Base-by-base conservation (phyloP, 148 eudicot species). In the Rhododendron mucronatum region DNA sequence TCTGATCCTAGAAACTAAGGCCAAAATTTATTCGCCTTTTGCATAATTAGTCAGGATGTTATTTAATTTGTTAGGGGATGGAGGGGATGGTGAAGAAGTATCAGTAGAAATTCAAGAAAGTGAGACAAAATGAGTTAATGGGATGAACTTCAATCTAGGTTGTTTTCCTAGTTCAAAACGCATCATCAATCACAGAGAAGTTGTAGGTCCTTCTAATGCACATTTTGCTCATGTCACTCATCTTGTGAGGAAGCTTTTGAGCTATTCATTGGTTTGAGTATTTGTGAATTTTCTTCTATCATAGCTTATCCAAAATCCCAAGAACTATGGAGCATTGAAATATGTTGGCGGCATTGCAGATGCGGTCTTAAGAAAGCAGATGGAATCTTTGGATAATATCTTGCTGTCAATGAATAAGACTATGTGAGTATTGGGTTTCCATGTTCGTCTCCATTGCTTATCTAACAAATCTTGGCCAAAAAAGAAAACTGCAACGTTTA, bases 321-420 rank as follows among this genome's bases (percentile, higher is more conserved):
- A 84, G 81, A 87, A 95, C 50, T 96, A 93, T 91, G 96, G 98
- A 88, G 44, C 87, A 48, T 90, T 96, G 92, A 93, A 83, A 86
- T 89, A 88, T 85, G 83, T 96, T 86, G 92, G 88, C 65, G 94
- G 94, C 76, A 88, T 96, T 51, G 88, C 92, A 83, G 90, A 86
- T 67, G 90, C 90, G 10, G 91, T 95, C 41, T 87, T 90, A 86
- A 85, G 78, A 37, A 96, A 94, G 87, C 99, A 96, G 89, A 84
- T 95, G 95, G 93, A 94, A 57, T 92, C 98, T 20, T 84, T 96
- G 84, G 93, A 91, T 74, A 88, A 44, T 63, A 93, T 90, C 89
- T 82, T 94, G 88, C 86, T 84, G 45, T 92, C 94, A 2, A 88
- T 91, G 83, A 91, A 89, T 37, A 90, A 90, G 81, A 93, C 96